Evolutionary conservation across 163 green algal genomes (phyloP), one percentile per base, ranked within the genome.

Genomic region (Chlorella variabilis): DNA sequence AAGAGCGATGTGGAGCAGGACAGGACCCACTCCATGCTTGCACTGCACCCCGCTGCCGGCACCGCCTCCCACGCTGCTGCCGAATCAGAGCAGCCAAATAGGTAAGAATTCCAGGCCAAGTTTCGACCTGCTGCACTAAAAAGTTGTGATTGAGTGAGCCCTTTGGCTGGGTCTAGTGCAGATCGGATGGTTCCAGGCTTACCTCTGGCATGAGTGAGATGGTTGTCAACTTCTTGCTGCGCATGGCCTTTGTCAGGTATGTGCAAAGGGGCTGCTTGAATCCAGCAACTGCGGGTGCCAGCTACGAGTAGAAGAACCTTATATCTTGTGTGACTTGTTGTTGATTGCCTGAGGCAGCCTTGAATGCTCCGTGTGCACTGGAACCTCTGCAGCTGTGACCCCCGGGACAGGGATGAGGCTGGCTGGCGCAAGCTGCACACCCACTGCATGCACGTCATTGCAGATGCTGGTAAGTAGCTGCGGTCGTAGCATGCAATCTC

Each of bases 181-280:
- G 73, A 58, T 23, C 56, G 1, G 87, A 94, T 9, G 85, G 92
- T 9, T 96, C 92, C 79, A 76, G 87, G 31, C 88, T 92, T n/a
- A 89, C 76, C 3, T 39, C 84, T 15, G 76, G 78, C 4, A 96
- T 97, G 92, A 86, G 93, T 56, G 91, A 97, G 49, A 87, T 92
- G 78, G 71, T 98, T 36, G 71, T 98, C n/a, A 96, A 92, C 80
- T 98, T 98, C 82, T 75, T 98, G 27, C 84, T 94, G 39, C 93
- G 95, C 59, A 94, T 98, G 83, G 85, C 89, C 6, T 96, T 99
- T 76, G 80, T 95, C n/a, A 89, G 67, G 77, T 77, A 31, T 33
- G 9, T 63, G 54, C 54, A 29, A 63, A 29, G 15, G 23, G 54
- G 9, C 23, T 29, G 54, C 23, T 63, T n/a, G 6, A 54, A 11